Percentiles rank a stretch among this genome's conserved stretches.
Conservation (phyloP, 176 grass and related monocot genomes). For the Saccharum spontaneum region DNA sequence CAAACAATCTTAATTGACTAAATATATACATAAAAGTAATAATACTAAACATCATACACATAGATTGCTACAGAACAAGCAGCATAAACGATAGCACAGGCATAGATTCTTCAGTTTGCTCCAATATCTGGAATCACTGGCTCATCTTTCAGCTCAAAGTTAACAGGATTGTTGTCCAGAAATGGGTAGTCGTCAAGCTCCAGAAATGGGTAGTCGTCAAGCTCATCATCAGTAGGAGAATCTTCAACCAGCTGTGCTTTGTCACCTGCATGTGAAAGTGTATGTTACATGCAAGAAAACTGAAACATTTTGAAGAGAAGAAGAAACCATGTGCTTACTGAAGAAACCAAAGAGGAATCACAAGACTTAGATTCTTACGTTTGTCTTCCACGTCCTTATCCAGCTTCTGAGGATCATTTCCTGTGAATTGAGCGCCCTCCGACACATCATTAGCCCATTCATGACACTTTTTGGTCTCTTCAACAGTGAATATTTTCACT, state of each 20-base stretch:
- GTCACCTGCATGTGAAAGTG: constrained; percentile 34
- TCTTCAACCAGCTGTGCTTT: constrained; percentile 30
- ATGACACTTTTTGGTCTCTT: constrained; percentile 42
- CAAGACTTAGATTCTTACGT: constrained; percentile 35
- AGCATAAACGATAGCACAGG: background rate
- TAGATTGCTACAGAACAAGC: background rate
- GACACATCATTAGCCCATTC: constrained; percentile 65
- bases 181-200: constrained; percentile 32
- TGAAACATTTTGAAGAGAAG: background rate
- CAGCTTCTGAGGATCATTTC: constrained; percentile 48
- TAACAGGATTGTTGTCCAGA: constrained; percentile 44
- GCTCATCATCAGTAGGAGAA: constrained; percentile 27
- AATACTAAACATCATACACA: background rate
- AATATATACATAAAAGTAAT: too few species aligned
- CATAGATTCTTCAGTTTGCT: constrained; percentile 27
- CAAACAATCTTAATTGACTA: too few species aligned
- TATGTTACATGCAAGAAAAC: background rate
- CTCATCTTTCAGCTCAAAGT: constrained; percentile 51
- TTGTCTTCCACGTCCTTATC: constrained; percentile 42
- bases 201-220: constrained; percentile 8
- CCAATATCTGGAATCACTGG: background rate
- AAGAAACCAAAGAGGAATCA: constrained; percentile 27
- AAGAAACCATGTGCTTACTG: background rate
- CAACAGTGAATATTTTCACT: constrained; percentile 38
- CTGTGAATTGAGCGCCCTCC: constrained; percentile 45